A percentile compares a stretch with the other conserved stretches of the same genome.
These are phyloP conservation scores for Spinellus fusiger DNA, from an alignment of 192 early-diverging fungal species.

Conservation along the genomic window DNA sequence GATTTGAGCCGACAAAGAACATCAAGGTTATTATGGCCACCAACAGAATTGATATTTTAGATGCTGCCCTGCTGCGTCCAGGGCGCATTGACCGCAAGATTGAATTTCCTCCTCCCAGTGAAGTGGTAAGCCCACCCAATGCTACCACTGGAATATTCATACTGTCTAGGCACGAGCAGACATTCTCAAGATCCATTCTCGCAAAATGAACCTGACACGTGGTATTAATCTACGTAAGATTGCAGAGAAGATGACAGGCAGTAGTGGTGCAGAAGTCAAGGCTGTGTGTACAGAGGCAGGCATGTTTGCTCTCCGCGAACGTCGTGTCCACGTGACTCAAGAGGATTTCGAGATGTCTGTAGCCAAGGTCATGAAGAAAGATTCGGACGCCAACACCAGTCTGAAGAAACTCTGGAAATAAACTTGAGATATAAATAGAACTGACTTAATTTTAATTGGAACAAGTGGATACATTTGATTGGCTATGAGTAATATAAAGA, in stretches of 20 bases:
- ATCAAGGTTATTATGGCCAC: conserved; percentile 92
- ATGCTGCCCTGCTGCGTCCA: conserved; percentile 80
- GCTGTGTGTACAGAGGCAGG: conserved; percentile 85
- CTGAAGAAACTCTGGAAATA: conserved; percentile 98
- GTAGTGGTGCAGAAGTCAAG: conserved; percentile 86
- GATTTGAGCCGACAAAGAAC: conserved; percentile 87
- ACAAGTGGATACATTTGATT: conserved; percentile 14
- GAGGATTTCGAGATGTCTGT: conserved; percentile 99
- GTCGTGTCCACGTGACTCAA: conserved; percentile 98
- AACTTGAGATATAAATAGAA: neutral
- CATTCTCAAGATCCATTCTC: conserved; percentile 87
- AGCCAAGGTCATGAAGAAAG: conserved; percentile 98
- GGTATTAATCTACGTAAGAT: conserved; percentile 89
- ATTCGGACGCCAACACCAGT: conserved; percentile 92
- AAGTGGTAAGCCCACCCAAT: conserved; percentile 40
- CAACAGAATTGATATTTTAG: conserved; percentile 87
- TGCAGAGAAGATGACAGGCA: conserved; percentile 80
- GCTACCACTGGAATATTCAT: neutral
- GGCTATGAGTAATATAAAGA: neutral
- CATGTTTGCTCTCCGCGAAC: conserved; percentile 89
- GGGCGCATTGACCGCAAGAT: conserved; percentile 91
- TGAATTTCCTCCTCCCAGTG: conserved; percentile 85
- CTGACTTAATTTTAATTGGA: neutral
- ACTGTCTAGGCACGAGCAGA: conserved; percentile 61
- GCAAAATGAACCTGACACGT: conserved; percentile 87